phyloP scores from a whole-genome alignment of 2,329 filamentous ascomycete genomes.

The Clarireedia homoeocarpa region DNA sequence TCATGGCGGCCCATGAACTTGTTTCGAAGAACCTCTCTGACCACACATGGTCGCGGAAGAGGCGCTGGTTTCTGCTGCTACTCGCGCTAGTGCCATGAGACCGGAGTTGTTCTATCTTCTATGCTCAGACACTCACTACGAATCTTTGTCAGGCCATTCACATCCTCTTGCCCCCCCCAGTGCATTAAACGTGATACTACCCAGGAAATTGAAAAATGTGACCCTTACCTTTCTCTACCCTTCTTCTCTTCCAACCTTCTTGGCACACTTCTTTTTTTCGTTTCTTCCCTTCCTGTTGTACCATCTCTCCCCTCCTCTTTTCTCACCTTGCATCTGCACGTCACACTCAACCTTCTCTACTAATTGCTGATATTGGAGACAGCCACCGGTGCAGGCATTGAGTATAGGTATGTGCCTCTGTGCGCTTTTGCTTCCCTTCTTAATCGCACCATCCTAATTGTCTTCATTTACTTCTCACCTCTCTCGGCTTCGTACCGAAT shows the following conservation, averaged over 20 bases:
- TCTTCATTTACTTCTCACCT: background rate
- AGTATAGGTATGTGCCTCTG: slow-evolving; percentile 23
- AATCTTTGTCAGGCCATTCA: too few species aligned
- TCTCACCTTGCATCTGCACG: slow-evolving; percentile 9
- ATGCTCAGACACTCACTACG: slow-evolving; percentile 1
- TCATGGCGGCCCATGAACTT: background rate
- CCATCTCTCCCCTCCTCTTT: slow-evolving; percentile 1
- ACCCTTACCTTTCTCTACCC: too few species aligned
- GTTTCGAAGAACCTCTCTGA: slow-evolving; percentile 15
- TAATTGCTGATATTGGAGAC: slow-evolving; percentile 21
- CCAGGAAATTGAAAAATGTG: too few species aligned
- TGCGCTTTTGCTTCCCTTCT: background rate
- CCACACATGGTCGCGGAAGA: slow-evolving; percentile 13
- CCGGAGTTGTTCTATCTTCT: slow-evolving; percentile 2
- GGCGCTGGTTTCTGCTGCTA: slow-evolving; percentile 8
- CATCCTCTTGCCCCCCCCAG: too few species aligned
- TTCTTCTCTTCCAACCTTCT: slow-evolving; percentile 3
- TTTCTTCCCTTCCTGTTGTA: slow-evolving; percentile 8
- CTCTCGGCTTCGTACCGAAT: background rate
- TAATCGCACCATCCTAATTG: background rate
- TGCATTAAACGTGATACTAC: too few species aligned
- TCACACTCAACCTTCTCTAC: slow-evolving; percentile 17
- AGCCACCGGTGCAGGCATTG: slow-evolving; percentile 31
- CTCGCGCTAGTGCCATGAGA: slow-evolving; percentile 6
- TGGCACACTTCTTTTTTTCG: slow-evolving; percentile 5